Evolutionary conservation across 257 asterid genomes (phyloP), one percentile per base, ranked within the genome.

Genomic region (Galeopsis tetrahit): DNA sequence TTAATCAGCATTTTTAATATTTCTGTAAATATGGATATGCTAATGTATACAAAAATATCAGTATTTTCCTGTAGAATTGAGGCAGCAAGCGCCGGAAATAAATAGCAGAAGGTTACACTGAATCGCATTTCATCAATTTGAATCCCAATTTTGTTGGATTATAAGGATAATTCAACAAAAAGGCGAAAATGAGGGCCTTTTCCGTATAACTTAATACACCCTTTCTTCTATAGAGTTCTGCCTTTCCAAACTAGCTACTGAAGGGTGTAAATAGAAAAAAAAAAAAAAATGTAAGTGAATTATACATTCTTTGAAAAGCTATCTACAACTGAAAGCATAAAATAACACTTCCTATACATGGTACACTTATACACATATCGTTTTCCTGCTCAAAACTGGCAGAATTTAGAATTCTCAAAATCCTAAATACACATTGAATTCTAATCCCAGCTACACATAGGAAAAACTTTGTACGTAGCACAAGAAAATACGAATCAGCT

Each of bases 301-400:
- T 66, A 49, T 71, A 77, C 72, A 60, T 15, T 28, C 52, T 10
- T 52, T n/a, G n/a, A 38, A 66, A 56, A 33, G 64, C 69, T 77
- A 81, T 68, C 66, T 70, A 74, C 46, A 68, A 43, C 52, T 14
- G n/a, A 10, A 11, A 36, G 43, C 13, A 62, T 21, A 17, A 44
- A 38, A 68, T 63, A 44, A 49, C 49, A 35, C 44, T 56, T 69
- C 9, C 64, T 57, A 7, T 5, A 58, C 38, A 63, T 17, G 13
- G 42, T 53, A 14, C 13, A 31, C 2, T 66, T 77, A 61, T 62
- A 39, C 65, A 33, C 71, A 38, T 34, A 48, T 75, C 34, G 35
- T 14, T 36, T 69, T 69, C 52, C 76, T 28, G 64, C 79, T 62
- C 80, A 78, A 78, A 69, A 66, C 36, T 70, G 75, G 79, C 66